Evolutionary conservation across 495 filamentous ascomycete species (phyloP).

Genomic region (Oleoguttula mirabilis): DNA sequence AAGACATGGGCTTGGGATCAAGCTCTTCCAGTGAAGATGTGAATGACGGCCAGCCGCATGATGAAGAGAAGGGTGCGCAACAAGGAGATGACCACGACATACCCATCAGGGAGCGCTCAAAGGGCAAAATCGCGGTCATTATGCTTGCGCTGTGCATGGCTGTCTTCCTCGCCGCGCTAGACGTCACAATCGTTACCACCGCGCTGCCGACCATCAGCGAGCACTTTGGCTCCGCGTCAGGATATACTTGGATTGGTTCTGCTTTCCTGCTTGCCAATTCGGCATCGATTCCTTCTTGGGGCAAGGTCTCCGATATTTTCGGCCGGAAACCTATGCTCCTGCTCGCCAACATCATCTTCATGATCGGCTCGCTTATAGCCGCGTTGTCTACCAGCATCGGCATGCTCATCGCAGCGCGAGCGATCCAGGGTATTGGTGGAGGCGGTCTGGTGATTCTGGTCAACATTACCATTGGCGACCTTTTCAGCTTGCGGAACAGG

Average conservation of each 20-base stretch:
- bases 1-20: slow-evolving; percentile 4
- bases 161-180: slow-evolving; percentile 32
- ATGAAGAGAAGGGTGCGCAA: slow-evolving; percentile 14
- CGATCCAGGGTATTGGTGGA: slow-evolving; percentile 73
- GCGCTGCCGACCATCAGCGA: slow-evolving; percentile 39
- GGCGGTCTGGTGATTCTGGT: slow-evolving; percentile 70
- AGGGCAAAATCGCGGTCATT: slow-evolving; percentile 29
- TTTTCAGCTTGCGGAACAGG: slow-evolving; percentile 56
- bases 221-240: slow-evolving; percentile 34
- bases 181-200: slow-evolving; percentile 40
- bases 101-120: slow-evolving; percentile 22
- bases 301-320: slow-evolving; percentile 78
- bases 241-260: slow-evolving; percentile 44
- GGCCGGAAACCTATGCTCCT: slow-evolving; percentile 73
- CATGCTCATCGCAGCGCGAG: slow-evolving; percentile 64
- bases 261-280: slow-evolving; percentile 51
- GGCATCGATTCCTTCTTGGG: slow-evolving; percentile 62
- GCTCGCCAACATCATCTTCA: slow-evolving; percentile 59
- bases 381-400: slow-evolving; percentile 53
- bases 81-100: neutral
- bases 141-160: slow-evolving; percentile 29
- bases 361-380: slow-evolving; percentile 61
- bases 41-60: neutral
- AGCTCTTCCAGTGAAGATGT: slow-evolving; percentile 11
- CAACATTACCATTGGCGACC: slow-evolving; percentile 70